phyloP scores from a whole-genome alignment of 208 protist genomes.

The Leptomonas seymouri region DNA sequence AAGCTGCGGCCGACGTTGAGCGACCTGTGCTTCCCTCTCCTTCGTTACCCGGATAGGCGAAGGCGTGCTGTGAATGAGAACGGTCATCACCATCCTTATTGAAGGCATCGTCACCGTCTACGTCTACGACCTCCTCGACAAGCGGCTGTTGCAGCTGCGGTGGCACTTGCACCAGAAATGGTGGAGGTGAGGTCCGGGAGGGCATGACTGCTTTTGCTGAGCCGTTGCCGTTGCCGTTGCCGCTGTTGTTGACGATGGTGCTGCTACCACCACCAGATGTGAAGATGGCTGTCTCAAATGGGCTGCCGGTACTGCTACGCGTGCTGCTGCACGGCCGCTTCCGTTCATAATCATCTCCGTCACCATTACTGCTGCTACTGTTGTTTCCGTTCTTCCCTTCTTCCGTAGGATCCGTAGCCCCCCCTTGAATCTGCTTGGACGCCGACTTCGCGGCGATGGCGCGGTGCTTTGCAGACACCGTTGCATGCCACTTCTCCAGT shows the following conservation, averaged over 20 bases:
- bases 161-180: no score
- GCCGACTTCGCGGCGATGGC: not conserved
- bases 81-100: not conserved
- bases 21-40: not conserved
- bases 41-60: not conserved
- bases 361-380: not conserved
- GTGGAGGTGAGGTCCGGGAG: no score
- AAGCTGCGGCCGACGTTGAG: not conserved
- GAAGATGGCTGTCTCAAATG: constrained; percentile 12
- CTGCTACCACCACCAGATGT: not conserved
- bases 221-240: not conserved
- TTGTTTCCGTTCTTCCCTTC: not conserved
- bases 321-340: not conserved
- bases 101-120: no score
- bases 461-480: constrained; percentile 25
- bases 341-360: not conserved
- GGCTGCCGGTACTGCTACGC: constrained; percentile 17
- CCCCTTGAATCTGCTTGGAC: not conserved
- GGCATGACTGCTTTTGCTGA: no score
- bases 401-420: not conserved
- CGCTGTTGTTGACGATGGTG: not conserved
- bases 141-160: not conserved
- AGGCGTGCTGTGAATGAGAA: not conserved
- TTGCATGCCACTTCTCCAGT: constrained; percentile 46
- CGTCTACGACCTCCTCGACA: not conserved